Evolutionary conservation across 1,139 yeast species (phyloP).

Genomic region (Yamadazyma jaroonii): DNA sequence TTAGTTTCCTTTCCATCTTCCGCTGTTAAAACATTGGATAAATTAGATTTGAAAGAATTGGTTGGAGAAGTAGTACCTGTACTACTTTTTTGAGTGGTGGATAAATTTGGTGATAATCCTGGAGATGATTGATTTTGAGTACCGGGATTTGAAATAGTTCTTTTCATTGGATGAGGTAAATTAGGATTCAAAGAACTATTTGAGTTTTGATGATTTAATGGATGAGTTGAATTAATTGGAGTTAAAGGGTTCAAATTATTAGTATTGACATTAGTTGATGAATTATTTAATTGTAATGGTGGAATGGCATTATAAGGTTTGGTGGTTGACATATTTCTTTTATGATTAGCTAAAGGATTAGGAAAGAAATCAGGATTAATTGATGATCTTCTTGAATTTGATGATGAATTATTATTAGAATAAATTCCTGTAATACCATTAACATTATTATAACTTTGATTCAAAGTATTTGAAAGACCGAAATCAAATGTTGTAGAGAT

Average conservation of each 20-base stretch:
- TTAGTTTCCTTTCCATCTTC: constrained; percentile 15
- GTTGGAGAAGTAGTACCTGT: constrained; percentile 7
- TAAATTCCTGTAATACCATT: constrained; percentile 28
- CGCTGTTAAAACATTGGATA: constrained; percentile 13
- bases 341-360: constrained; percentile 25
- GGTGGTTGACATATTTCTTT: constrained; percentile 30
- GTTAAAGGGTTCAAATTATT: constrained; percentile 4
- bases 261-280: constrained; percentile 1
- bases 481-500: constrained; percentile 31
- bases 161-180: constrained; percentile 2
- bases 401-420: constrained; percentile 25
- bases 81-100: constrained; percentile 2
- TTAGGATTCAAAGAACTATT: constrained; percentile 1
- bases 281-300: constrained; percentile 13
- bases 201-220: constrained; percentile 1
- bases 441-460: constrained; percentile 27
- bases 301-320: constrained; percentile 30
- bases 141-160: neutral
- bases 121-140: neutral
- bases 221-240: constrained; percentile 3
- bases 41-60: constrained; percentile 7
- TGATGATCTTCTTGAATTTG: constrained; percentile 35
- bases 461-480: constrained; percentile 11
- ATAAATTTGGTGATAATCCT: neutral
- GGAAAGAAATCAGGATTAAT: constrained; percentile 44